Evolutionary conservation across 805 yeast genomes (phyloP).

Genomic region (Metschnikowia borealis): DNA sequence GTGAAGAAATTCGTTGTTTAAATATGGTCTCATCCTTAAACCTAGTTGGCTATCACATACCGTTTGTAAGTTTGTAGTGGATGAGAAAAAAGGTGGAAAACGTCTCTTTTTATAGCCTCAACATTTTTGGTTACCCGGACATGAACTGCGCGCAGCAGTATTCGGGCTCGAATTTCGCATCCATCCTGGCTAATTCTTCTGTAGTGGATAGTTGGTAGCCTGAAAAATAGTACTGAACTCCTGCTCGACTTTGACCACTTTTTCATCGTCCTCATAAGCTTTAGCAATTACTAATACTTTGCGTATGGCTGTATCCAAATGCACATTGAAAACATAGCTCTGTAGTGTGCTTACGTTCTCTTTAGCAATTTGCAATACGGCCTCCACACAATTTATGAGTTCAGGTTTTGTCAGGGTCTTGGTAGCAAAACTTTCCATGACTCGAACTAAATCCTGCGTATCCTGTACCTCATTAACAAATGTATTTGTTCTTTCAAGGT

Average conservation of each 20-base stretch:
- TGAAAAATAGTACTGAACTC: not conserved
- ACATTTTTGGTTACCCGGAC: conserved; percentile 16
- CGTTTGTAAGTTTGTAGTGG: conserved; percentile 1
- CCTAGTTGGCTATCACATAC: conserved; percentile 15
- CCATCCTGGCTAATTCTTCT: not conserved
- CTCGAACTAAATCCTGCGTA: not conserved
- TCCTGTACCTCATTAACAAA: conserved; percentile 12
- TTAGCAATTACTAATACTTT: conserved; percentile 6
- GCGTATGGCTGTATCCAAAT: conserved; percentile 15
- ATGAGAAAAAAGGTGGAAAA: not conserved
- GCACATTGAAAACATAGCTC: conserved; percentile 8
- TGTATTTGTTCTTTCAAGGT: conserved; percentile 13
- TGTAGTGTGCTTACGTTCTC: not conserved
- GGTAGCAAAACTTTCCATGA: not conserved
- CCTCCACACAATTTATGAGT: conserved; percentile 2
- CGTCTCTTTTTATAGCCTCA: conserved; percentile 10
- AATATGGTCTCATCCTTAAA: conserved; percentile 18
- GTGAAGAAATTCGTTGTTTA: conserved; percentile 62
- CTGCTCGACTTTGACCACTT: not conserved
- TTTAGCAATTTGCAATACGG: not conserved
- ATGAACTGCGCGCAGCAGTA: not conserved
- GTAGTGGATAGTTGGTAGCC: not conserved
- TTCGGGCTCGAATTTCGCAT: conserved; percentile 1
- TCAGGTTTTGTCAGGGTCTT: not conserved
- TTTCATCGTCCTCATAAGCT: not conserved